A percentile compares a stretch with the other conserved stretches of the same genome.
Conservation (phyloP, 192 early-diverging fungal species). For the Coemansia sp. region DNA sequence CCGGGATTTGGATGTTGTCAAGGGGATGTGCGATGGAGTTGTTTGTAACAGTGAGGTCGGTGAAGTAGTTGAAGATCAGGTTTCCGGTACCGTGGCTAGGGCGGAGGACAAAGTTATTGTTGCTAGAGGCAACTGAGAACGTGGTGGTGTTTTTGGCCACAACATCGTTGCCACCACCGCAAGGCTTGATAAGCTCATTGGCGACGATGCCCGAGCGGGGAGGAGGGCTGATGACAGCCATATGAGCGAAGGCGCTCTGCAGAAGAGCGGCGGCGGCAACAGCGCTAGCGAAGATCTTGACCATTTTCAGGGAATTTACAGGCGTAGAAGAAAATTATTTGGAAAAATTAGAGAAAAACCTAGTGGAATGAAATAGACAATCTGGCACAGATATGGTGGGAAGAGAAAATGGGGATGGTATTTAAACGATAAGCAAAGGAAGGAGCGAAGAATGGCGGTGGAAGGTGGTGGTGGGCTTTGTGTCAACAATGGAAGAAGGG, state of each 20-base stretch:
- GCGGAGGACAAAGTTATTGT: slow-evolving; percentile 25
- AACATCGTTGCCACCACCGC: slow-evolving; percentile 34
- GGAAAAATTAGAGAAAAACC: slow-evolving; percentile 7
- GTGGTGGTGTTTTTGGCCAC: slow-evolving; percentile 41
- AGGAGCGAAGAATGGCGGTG: slow-evolving; percentile 16
- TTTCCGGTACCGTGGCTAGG: slow-evolving; percentile 39
- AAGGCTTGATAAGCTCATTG: slow-evolving; percentile 34
- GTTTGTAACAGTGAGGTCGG: slow-evolving; percentile 34
- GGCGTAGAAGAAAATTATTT: not conserved
- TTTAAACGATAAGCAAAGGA: slow-evolving; percentile 14
- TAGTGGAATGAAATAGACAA: slow-evolving; percentile 12
- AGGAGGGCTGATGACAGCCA: slow-evolving; percentile 30
- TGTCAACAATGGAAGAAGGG: slow-evolving; percentile 1
- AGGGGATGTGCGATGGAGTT: slow-evolving; percentile 18
- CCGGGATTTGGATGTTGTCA: slow-evolving; percentile 17
- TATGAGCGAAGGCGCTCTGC: slow-evolving; percentile 40
- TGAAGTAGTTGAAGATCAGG: slow-evolving; percentile 51
- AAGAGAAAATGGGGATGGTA: not conserved
- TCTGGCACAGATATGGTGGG: not conserved
- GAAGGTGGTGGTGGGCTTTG: slow-evolving; percentile 8
- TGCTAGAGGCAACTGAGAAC: slow-evolving; percentile 24
- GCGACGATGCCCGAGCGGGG: slow-evolving; percentile 39
- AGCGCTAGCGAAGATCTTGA: slow-evolving; percentile 32
- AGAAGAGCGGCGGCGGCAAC: slow-evolving; percentile 24
- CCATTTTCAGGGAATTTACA: slow-evolving; percentile 10